These are phyloP conservation scores for Piper betle DNA, from an alignment of 164 flowering plant genomes.

Conservation along the genomic window DNA sequence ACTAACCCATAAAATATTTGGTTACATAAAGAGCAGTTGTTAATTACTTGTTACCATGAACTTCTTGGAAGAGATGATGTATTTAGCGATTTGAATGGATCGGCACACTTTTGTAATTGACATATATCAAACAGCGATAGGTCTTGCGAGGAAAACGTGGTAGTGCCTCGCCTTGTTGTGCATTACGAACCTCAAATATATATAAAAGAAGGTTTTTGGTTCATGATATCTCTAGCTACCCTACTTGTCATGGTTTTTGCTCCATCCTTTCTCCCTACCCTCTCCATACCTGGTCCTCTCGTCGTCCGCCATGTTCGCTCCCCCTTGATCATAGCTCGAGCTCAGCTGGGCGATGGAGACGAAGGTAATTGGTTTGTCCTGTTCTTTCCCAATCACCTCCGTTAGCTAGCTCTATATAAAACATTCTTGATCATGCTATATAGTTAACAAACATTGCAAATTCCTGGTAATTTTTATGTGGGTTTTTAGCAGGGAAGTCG, in stretches of 20 bases:
- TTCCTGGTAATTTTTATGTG: no score
- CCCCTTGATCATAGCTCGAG: neutral
- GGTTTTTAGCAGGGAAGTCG: constrained; percentile 20
- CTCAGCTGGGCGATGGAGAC: neutral
- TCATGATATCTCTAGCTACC: neutral
- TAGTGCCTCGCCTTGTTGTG: neutral
- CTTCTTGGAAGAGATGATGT: no score
- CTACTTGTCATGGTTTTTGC: neutral
- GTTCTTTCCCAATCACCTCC: neutral
- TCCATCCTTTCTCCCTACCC: neutral
- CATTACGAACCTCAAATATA: neutral
- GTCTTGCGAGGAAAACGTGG: neutral
- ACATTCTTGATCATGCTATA: neutral
- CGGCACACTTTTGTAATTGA: no score
- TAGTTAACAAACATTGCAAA: neutral
- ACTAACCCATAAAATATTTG: neutral
- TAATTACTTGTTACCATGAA: no score
- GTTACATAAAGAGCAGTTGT: neutral
- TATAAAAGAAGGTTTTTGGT: neutral
- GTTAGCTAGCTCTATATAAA: neutral
- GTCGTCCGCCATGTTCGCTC: neutral
- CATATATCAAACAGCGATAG: neutral
- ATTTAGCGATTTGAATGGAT: no score
- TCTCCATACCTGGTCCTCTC: neutral
- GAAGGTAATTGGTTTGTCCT: neutral